Percentiles rank a stretch among this genome's conserved stretches.
These are phyloP conservation scores for Heracleum sosnowskyi DNA, from an alignment of 129 eudicot genomes.

Conservation along the genomic window DNA sequence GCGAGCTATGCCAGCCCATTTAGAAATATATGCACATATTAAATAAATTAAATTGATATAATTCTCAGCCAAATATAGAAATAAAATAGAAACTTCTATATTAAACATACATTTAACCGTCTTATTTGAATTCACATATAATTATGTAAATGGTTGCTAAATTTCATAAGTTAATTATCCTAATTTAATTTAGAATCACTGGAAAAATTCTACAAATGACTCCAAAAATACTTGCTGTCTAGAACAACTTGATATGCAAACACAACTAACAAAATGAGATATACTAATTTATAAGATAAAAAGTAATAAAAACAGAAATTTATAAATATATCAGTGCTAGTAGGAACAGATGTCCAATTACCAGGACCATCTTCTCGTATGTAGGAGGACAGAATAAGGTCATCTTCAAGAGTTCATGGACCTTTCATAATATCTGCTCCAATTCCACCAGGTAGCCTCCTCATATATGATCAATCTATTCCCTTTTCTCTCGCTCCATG, in stretches of 20 bases:
- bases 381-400: conserved; percentile 30
- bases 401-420: conserved; percentile 40
- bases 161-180: no score
- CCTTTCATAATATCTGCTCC: conserved; percentile 19
- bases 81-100: no score
- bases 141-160: no score
- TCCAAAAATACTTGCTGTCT: conserved; percentile 20
- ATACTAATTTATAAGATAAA: no score
- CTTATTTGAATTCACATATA: no score
- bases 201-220: not conserved
- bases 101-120: no score
- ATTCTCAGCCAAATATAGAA: no score
- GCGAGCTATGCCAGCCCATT: conserved; percentile 49
- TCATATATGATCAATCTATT: not conserved
- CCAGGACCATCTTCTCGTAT: conserved; percentile 40
- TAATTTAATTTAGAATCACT: no score
- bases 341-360: conserved; percentile 36
- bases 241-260: conserved; percentile 26
- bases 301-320: no score
- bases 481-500: no score
- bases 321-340: conserved; percentile 18
- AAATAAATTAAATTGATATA: no score
- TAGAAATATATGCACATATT: not conserved
- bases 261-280: no score
- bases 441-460: not conserved